Percentiles rank a stretch among this genome's conserved stretches.
Evolutionary conservation across 2,329 filamentous ascomycete species (phyloP).

Genomic region (Colletotrichum truncatum): DNA sequence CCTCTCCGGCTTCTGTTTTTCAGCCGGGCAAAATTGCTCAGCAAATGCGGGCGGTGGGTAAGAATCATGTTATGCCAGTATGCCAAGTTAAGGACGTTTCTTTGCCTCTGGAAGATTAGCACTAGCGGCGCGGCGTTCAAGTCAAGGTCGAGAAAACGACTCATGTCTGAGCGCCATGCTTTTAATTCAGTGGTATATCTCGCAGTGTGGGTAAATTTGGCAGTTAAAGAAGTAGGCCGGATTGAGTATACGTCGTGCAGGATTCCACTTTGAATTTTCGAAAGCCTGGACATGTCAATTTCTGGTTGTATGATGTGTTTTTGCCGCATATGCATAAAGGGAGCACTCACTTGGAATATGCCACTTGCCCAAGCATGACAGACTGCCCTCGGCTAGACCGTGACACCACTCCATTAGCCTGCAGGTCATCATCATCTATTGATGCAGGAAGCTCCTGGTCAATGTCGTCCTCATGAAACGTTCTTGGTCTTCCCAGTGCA

Average conservation of each 20-base stretch:
- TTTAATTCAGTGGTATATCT: conserved; percentile 32
- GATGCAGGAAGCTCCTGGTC: conserved; percentile 65
- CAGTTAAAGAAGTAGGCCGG: conserved; percentile 37
- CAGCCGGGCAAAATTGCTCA: conserved; percentile 44
- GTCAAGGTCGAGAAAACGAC: not conserved
- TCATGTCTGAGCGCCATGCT: not conserved
- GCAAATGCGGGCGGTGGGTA: conserved; percentile 45
- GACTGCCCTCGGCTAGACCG: not conserved
- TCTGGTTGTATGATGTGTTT: too few relatives aligned
- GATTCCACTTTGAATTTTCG: conserved; percentile 44
- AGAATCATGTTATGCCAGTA: conserved; percentile 52
- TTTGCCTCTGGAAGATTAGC: conserved; percentile 49
- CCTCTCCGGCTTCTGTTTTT: conserved; percentile 36
- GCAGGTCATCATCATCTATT: conserved; percentile 55
- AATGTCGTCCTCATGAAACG: conserved; percentile 72
- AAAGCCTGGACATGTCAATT: too few relatives aligned
- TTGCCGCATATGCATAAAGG: too few relatives aligned
- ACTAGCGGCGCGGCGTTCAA: conserved; percentile 31
- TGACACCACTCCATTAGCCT: not conserved
- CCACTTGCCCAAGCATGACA: conserved; percentile 41
- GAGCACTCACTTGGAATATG: conserved; percentile 44
- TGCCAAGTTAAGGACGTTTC: conserved; percentile 49
- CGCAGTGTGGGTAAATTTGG: conserved; percentile 36
- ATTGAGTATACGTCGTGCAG: conserved; percentile 45
- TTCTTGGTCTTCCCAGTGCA: conserved; percentile 66